Evolutionary conservation across 768 basidiomycete genomes (phyloP).

Genomic region (Cyclocybe aegerita): DNA sequence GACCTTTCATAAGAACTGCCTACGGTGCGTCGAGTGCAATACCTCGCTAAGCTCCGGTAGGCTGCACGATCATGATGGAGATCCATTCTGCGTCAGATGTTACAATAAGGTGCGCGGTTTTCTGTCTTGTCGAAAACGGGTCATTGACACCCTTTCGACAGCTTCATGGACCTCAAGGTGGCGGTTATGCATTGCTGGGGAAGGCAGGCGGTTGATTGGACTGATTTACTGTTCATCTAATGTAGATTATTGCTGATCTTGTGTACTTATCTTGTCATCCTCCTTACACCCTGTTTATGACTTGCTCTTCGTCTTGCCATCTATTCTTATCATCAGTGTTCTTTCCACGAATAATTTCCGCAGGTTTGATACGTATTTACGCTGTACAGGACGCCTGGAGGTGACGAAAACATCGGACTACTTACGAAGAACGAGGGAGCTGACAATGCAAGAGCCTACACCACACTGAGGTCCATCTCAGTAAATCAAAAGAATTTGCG

Average conservation of each 20-base stretch:
- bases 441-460: too few relatives aligned
- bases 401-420: too few relatives aligned
- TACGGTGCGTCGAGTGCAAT: constrained; percentile 74
- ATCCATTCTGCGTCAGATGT: constrained; percentile 69
- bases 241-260: neutral
- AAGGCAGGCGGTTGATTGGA: constrained; percentile 27
- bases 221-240: neutral
- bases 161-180: constrained; percentile 73
- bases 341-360: too few relatives aligned
- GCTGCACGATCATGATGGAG: constrained; percentile 74
- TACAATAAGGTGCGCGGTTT: constrained; percentile 56
- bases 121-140: neutral
- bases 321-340: too few relatives aligned
- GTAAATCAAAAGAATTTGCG: too few relatives aligned
- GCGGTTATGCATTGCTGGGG: constrained; percentile 65
- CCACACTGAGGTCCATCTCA: too few relatives aligned
- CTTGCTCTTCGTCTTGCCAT: too few relatives aligned
- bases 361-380: too few relatives aligned
- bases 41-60: constrained; percentile 69
- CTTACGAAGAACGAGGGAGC: too few relatives aligned
- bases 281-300: neutral
- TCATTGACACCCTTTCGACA: constrained; percentile 22
- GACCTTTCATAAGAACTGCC: constrained; percentile 75
- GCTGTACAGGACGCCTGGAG: too few relatives aligned
- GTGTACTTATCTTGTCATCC: neutral